Evolutionary conservation across 805 yeast genomes (phyloP), one percentile per base, ranked within the genome.

Genomic region (Starmerella ratchasimensis): DNA sequence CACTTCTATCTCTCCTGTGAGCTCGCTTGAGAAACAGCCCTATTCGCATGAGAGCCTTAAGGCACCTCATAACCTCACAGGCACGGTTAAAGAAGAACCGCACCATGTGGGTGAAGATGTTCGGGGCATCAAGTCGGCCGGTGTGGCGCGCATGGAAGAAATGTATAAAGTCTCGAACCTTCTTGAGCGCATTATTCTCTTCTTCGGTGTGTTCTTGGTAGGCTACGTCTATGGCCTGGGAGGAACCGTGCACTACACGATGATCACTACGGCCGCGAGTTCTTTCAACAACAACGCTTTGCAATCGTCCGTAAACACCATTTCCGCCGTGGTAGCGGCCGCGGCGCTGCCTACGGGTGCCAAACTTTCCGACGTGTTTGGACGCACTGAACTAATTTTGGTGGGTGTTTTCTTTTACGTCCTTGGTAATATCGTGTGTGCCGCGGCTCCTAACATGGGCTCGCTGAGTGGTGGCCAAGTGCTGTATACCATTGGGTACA

Each of bases 321-420:
- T 76, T 43, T 63, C 42, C 15, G n/a, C 41, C 4, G 78, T 76
- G 27, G 66, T 73, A 35, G 78, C 72, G 32, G 80, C 80, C 19
- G 81, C 77, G n/a, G 65, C 78, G 3, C 79, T 73, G 51, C 74
- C 78, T 3, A 63, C 71, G 3, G 72, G 65, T 44, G 82, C 83
- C 9, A 61, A 80, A 46, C 57, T 76, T 25, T 67, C 79, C 8
- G 81, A 76, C 53, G 62, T 67, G n/a, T 74, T 74, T 50, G 84
- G 84, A 13, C 69, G 84, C 52, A 47, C 71, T 23, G 72, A 69
- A 48, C 56, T 74, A 36, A 50, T 72, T 17, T 28, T 69, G 15
- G 53, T 67, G 7, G 62, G 76, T 1, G 59, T 74, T 9, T 41
- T 76, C 10, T 67, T 77, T 46, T 74, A 76, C 46, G 66, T 64